These are phyloP conservation scores for Aureobasidium sp. DNA, from an alignment of 2,329 filamentous ascomycete genomes.

Conservation along the genomic window DNA sequence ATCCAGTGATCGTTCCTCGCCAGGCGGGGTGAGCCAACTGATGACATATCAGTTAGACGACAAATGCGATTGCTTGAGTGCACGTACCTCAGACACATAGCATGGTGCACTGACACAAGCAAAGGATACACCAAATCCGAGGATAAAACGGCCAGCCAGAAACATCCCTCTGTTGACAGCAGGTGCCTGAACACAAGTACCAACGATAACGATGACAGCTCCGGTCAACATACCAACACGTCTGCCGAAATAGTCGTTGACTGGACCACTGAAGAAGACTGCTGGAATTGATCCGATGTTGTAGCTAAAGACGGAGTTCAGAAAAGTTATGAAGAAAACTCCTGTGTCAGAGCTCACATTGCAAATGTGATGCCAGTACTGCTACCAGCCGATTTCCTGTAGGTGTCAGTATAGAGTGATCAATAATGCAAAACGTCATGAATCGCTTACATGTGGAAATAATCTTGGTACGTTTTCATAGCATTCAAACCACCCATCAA, in stretches of 20 bases:
- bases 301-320: slow-evolving; percentile 31
- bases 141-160: slow-evolving; percentile 55
- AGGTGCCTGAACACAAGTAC: slow-evolving; percentile 44
- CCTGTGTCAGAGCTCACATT: slow-evolving; percentile 42
- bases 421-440: not conserved
- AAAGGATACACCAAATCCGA: slow-evolving; percentile 57
- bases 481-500: slow-evolving; percentile 10
- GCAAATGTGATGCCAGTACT: slow-evolving; percentile 43
- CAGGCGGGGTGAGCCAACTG: slow-evolving; percentile 56
- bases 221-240: slow-evolving; percentile 41
- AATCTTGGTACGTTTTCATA: not conserved
- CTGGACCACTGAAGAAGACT: slow-evolving; percentile 27
- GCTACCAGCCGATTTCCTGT: not conserved
- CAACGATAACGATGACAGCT: slow-evolving; percentile 58
- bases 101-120: slow-evolving; percentile 54
- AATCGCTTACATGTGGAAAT: slow-evolving; percentile 4
- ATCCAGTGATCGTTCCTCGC: slow-evolving; percentile 53
- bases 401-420: not conserved
- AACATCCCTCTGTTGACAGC: slow-evolving; percentile 45
- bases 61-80: not conserved
- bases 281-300: slow-evolving; percentile 33
- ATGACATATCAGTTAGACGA: not conserved
- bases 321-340: slow-evolving; percentile 27
- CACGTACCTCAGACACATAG: slow-evolving; percentile 44
- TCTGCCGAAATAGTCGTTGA: slow-evolving; percentile 22